Base-by-base conservation (phyloP, 257 asterid genomes). In the Nicotiana sylvestris region DNA sequence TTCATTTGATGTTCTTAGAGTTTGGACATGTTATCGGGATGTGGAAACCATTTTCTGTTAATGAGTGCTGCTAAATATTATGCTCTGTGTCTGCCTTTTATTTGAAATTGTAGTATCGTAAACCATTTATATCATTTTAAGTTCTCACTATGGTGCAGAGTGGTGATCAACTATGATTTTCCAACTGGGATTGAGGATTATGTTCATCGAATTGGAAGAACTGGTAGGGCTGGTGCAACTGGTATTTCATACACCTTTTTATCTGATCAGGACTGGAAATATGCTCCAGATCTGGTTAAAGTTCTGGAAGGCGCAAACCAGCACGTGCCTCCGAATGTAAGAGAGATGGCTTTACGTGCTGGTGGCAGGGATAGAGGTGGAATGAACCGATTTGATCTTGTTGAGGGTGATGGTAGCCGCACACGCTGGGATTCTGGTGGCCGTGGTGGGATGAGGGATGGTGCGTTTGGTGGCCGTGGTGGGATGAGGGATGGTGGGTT, bases 161-260 rank as follows among this genome's bases (percentile, higher is more conserved):
- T 94, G 10, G 98, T 95, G 77, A 85, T 94, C 86, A 95, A 94
- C 84, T 94, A 91, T 68, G 99, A 94, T 81, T 94, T 94, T 77
- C 98, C 99, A 2, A 94, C 97, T 66, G 99, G 99, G 65, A 81
- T 95, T 64, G 99, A 95, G 84, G 99, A 95, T 90, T 95, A 95
- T 86, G 99, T 95, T 84, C 99, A 95, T 77, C 97, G 98, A 64
- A 95, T 95, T 77, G 99, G 99, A 86, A 91, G 98, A 88, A 95
- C 99, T 51, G 99, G 98, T 65, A 89, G 99, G 84, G 99, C 99
- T 81, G 99, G 99, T 78, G 99, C 99, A 49, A 92, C 99, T 1
- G 99, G 99, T 37, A 55, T 94, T 29, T 67, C 99, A 10, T 92
- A 91, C 80, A 95, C 99, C 37, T 95, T 95, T 85, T 90, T 95